These are phyloP conservation scores for Paecilomyces variotii DNA, from an alignment of 2,329 filamentous ascomycete genomes.

Conservation along the genomic window DNA sequence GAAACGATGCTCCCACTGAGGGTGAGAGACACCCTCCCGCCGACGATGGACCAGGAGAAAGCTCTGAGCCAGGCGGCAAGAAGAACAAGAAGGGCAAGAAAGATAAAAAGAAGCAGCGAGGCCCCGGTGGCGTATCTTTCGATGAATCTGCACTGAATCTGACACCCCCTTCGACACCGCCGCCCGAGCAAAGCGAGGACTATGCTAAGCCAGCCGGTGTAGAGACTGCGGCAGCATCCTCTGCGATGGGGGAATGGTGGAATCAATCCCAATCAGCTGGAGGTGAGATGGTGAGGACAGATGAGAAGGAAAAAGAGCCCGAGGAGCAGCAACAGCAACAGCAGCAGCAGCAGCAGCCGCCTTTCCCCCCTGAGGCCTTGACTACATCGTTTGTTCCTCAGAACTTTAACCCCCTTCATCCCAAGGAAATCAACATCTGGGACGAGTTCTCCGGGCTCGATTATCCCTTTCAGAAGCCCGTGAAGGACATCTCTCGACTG, in stretches of 20 bases:
- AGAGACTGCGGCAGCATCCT: constrained; percentile 3
- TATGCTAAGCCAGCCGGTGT: constrained; percentile 3
- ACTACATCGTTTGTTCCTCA: constrained; percentile 32
- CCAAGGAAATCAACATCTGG: constrained; percentile 28
- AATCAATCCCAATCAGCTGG: constrained; percentile 2
- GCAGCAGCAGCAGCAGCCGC: constrained; percentile 2
- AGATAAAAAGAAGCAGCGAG: constrained; percentile 21
- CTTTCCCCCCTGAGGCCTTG: constrained; percentile 12
- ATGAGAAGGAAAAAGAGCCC: constrained; percentile 1
- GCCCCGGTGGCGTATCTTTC: constrained; percentile 9
- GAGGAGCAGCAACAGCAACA: constrained; percentile 2
- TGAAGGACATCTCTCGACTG: constrained; percentile 3
- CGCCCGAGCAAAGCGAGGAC: constrained; percentile 15
- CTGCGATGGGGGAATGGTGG: constrained; percentile 6
- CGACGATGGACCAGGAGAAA: constrained; percentile 4
- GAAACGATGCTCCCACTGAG: not conserved
- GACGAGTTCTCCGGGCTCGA: constrained; percentile 30
- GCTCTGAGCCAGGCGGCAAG: not conserved
- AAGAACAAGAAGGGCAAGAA: constrained; percentile 13
- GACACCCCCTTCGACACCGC: constrained; percentile 33
- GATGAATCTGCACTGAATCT: constrained; percentile 20
- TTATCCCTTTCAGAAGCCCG: constrained; percentile 21
- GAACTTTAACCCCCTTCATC: constrained; percentile 18
- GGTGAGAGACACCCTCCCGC: not conserved
- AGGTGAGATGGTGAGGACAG: not conserved